phyloP scores from a whole-genome alignment of 2,329 filamentous ascomycete species.

The Ophiocordyceps unilateralis region DNA sequence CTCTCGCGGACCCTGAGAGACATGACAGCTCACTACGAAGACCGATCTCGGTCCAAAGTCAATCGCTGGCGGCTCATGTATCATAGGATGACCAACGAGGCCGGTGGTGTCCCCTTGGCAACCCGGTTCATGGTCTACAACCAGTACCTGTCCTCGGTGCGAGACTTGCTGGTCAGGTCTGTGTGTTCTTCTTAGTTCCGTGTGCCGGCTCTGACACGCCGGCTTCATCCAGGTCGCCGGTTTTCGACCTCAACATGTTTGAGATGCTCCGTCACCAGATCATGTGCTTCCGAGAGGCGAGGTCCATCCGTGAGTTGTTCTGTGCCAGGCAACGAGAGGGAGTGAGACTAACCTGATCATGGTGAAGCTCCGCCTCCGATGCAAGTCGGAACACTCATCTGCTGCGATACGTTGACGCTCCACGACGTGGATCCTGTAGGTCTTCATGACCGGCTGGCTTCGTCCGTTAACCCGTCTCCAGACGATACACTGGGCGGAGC shows the following conservation, averaged over 20 bases:
- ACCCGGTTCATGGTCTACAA: slow-evolving; percentile 39
- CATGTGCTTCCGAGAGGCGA: slow-evolving; percentile 32
- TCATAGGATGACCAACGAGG: slow-evolving; percentile 34
- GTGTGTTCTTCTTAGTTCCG: slow-evolving; percentile 2
- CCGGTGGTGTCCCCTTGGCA: slow-evolving; percentile 29
- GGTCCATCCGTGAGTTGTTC: slow-evolving; percentile 30
- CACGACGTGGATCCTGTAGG: slow-evolving; percentile 9
- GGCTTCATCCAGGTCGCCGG: slow-evolving; percentile 16
- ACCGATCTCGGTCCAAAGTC: slow-evolving; percentile 27
- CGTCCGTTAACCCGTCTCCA: slow-evolving; percentile 9
- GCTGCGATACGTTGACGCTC: slow-evolving; percentile 12
- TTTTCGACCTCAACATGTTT: slow-evolving; percentile 38
- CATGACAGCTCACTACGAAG: slow-evolving; percentile 33
- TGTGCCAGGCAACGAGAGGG: background rate
- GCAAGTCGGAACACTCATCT: slow-evolving; percentile 16
- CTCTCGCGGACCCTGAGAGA: slow-evolving; percentile 33
- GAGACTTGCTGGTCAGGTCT: slow-evolving; percentile 34
- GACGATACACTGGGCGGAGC: slow-evolving; percentile 41
- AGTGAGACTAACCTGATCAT: background rate
- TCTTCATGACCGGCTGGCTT: background rate
- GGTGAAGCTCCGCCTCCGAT: slow-evolving; percentile 13
- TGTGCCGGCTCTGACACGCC: background rate
- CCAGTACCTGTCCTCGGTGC: slow-evolving; percentile 30
- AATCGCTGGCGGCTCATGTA: slow-evolving; percentile 42
- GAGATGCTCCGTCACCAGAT: slow-evolving; percentile 31